phyloP scores from a whole-genome alignment of 345 rosid genomes.

The Orychophragmus violaceus region DNA sequence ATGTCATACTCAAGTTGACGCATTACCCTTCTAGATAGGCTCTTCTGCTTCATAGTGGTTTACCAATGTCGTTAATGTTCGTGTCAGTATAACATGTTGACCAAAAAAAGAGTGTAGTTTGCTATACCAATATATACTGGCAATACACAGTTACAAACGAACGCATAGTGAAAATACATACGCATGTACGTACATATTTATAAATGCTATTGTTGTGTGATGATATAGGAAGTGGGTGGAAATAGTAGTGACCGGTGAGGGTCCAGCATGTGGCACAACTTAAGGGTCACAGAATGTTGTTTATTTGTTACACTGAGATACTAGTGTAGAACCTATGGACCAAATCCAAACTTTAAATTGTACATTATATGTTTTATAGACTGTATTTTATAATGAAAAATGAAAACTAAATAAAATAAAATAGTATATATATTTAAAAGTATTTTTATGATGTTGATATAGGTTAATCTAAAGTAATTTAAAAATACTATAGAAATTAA shows the following conservation, averaged over 20 bases:
- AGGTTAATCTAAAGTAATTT: not conserved
- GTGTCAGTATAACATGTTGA: not conserved
- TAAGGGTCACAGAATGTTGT: slow-evolving; percentile 14
- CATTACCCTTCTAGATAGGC: too few relatives aligned
- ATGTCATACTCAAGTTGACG: too few relatives aligned
- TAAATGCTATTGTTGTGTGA: not conserved
- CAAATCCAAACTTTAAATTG: not conserved
- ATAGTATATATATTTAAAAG: not conserved
- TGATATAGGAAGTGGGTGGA: slow-evolving; percentile 16
- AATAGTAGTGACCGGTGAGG: slow-evolving; percentile 11
- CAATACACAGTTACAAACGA: not conserved
- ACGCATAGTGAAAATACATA: not conserved
- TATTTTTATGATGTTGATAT: not conserved
- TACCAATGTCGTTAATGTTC: too few relatives aligned
- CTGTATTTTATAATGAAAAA: not conserved
- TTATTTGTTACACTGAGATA: not conserved
- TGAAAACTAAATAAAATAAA: not conserved
- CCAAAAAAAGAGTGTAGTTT: not conserved
- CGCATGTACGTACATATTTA: not conserved
- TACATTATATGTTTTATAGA: not conserved
- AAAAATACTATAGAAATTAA: not conserved
- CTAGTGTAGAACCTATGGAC: not conserved
- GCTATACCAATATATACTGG: not conserved
- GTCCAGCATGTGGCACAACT: slow-evolving; percentile 22
- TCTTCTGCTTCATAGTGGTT: too few relatives aligned